phyloP scores from a whole-genome alignment of 805 yeast species.

The Ogataea kodamae region DNA sequence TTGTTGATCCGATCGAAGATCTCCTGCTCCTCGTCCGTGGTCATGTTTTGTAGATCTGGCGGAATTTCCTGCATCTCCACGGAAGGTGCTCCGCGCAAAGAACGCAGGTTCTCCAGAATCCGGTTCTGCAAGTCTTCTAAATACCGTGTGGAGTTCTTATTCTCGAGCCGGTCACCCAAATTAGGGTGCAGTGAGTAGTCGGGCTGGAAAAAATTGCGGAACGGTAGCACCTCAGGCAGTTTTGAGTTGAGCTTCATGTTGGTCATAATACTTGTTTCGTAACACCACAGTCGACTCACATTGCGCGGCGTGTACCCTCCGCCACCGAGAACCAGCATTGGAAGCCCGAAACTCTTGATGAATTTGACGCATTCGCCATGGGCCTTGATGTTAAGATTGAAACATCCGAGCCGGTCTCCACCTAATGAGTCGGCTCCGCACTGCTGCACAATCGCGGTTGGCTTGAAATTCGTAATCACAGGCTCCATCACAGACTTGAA shows the following conservation, averaged over 20 bases:
- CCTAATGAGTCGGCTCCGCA: constrained; percentile 97
- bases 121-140: constrained; percentile 75
- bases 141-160: constrained; percentile 78
- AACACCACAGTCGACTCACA: constrained; percentile 93
- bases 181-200: constrained; percentile 87
- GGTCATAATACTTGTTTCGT: constrained; percentile 87
- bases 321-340: constrained; percentile 90
- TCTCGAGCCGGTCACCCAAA: constrained; percentile 75
- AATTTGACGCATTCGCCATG: constrained; percentile 94
- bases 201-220: constrained; percentile 81
- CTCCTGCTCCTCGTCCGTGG: constrained; percentile 42
- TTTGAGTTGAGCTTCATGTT: constrained; percentile 73
- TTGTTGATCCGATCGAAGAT: constrained; percentile 34
- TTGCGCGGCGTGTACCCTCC: constrained; percentile 98
- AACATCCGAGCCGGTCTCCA: constrained; percentile 90
- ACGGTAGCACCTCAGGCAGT: constrained; percentile 72
- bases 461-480: constrained; percentile 86
- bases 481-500: constrained; percentile 87
- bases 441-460: constrained; percentile 90
- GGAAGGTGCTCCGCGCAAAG: constrained; percentile 86
- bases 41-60: constrained; percentile 49
- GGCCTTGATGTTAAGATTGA: constrained; percentile 85
- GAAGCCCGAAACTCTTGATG: constrained; percentile 84
- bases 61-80: constrained; percentile 91
- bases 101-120: constrained; percentile 76